Base-by-base conservation (phyloP, 2,329 filamentous ascomycete genomes). In the Lecanicillium sp. region DNA sequence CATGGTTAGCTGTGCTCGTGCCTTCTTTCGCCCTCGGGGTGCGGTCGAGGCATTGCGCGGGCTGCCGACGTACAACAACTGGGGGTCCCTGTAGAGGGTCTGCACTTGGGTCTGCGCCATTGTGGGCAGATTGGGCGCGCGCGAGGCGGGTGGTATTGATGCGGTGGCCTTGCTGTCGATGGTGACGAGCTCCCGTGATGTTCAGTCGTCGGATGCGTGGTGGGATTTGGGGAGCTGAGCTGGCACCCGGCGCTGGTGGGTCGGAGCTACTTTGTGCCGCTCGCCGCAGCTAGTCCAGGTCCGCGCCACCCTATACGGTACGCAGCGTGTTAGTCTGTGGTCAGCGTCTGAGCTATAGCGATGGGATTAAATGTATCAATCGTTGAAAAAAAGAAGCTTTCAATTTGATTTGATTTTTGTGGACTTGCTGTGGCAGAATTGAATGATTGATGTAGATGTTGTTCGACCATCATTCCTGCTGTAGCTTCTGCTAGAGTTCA, bases 1-100 rank as follows among this genome's bases (percentile, higher is more conserved):
- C 7, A 32, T 12, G 15, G n/a, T 7, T 12, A 7, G 26, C 7
- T 29, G 12, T 29, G 12, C 26, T 29, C 12, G 26, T 29, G 26
- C 7, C 26, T 7, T 29, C 14, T 29, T 15, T 15, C 23, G 12
- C n/a, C 21, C 1, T 4, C 19, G 10, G 14, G 11, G 21, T 9
- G 27, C 17, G 2, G 9, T 17, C 17, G 15, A 15, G 20, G 20
- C 8, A 15, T n/a, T n/a, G 19, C 4, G 33, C 26, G 9, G 9
- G 23, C 41, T 43, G 20, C 27, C 29, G 45, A 68, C 87, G 64
- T 74, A 97, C 93, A 98, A 95, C 56, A 98, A 77, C 71, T 95
- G 90, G 62, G 93, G 91, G 86, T 98, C 94, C 80, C 93, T 73
- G 73, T 95, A 87, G 80, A 98, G 96, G 74, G 90, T 93, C 77